A percentile compares a stretch with the other conserved stretches of the same genome.
phyloP scores from a whole-genome alignment of 352 stramenopile species.

The Aphanomyces invadans region DNA sequence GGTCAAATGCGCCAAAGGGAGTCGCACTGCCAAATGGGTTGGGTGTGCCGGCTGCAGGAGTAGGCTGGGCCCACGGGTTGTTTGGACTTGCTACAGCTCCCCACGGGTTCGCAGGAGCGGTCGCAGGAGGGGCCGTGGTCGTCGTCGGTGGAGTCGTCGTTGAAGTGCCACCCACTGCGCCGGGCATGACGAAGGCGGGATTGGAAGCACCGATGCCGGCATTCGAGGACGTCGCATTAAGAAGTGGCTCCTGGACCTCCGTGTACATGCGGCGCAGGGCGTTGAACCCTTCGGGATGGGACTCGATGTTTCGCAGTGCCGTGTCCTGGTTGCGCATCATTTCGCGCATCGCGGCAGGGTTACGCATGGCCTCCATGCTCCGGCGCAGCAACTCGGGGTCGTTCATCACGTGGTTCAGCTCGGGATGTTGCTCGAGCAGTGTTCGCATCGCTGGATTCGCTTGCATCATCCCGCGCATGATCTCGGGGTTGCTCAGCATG shows the following conservation, averaged over 20 bases:
- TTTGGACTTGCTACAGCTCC: conserved; percentile 25
- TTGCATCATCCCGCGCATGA: conserved; percentile 94
- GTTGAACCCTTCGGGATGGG: conserved; percentile 95
- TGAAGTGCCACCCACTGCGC: conserved; percentile 43
- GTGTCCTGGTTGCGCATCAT: conserved; percentile 97
- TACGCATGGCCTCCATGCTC: conserved; percentile 96
- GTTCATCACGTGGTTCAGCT: conserved; percentile 93
- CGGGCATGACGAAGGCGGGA: conserved; percentile 79
- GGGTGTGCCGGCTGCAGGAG: not conserved
- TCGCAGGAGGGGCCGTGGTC: conserved; percentile 25
- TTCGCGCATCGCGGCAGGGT: conserved; percentile 92
- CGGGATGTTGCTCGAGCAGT: conserved; percentile 92
- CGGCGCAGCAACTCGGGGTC: conserved; percentile 93
- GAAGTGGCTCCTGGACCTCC: conserved; percentile 93
- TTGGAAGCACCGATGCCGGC: conserved; percentile 33
- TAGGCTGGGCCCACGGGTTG: conserved; percentile 55
- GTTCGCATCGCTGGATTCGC: conserved; percentile 94
- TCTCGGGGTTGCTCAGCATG: conserved; percentile 93
- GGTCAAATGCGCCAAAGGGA: conserved; percentile 31
- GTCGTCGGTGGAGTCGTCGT: conserved; percentile 24
- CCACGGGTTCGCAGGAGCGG: conserved; percentile 22
- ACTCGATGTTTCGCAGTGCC: conserved; percentile 95
- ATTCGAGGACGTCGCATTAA: conserved; percentile 82
- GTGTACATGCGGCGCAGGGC: conserved; percentile 92
- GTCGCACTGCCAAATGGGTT: not conserved